phyloP scores from a whole-genome alignment of 345 rosid species.

The Litchi chinensis region DNA sequence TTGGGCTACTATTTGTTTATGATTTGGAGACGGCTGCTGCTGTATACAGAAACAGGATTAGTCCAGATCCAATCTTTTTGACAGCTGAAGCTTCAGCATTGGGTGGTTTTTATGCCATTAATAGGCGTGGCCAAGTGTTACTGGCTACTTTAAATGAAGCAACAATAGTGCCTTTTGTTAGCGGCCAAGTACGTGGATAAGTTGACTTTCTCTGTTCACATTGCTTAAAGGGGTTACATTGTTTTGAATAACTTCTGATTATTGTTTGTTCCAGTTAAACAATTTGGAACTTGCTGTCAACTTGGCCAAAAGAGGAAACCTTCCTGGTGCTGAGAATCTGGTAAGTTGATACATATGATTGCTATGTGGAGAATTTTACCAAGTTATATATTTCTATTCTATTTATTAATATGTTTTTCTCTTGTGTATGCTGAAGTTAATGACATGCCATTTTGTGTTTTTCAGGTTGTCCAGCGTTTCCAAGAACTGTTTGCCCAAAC shows the following conservation, averaged over 20 bases:
- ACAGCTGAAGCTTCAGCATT: slow-evolving; percentile 88
- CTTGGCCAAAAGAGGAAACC: slow-evolving; percentile 99
- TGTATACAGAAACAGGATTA: slow-evolving; percentile 92
- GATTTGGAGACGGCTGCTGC: slow-evolving; percentile 98
- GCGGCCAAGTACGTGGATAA: slow-evolving; percentile 79
- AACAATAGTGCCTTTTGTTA: slow-evolving; percentile 90
- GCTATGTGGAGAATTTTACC: neutral
- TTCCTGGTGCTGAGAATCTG: slow-evolving; percentile 99
- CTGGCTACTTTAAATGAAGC: slow-evolving; percentile 95
- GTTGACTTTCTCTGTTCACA: slow-evolving; percentile 5
- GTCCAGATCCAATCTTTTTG: slow-evolving; percentile 99
- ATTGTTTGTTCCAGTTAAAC: slow-evolving; percentile 61
- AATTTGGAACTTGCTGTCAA: slow-evolving; percentile 98
- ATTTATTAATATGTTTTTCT: neutral
- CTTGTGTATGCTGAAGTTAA: slow-evolving; percentile 12
- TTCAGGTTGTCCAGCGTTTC: slow-evolving; percentile 96
- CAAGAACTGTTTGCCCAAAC: slow-evolving; percentile 97
- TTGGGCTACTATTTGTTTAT: slow-evolving; percentile 94
- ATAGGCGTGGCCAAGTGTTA: slow-evolving; percentile 87
- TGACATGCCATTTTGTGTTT: slow-evolving; percentile 26
- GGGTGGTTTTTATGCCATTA: slow-evolving; percentile 94
- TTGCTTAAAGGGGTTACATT: neutral
- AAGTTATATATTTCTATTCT: slow-evolving; percentile 19
- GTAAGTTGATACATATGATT: slow-evolving; percentile 37
- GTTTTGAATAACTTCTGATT: slow-evolving; percentile 9